phyloP scores from a whole-genome alignment of 2,329 filamentous ascomycete species.

The Cladosporium sp. region DNA sequence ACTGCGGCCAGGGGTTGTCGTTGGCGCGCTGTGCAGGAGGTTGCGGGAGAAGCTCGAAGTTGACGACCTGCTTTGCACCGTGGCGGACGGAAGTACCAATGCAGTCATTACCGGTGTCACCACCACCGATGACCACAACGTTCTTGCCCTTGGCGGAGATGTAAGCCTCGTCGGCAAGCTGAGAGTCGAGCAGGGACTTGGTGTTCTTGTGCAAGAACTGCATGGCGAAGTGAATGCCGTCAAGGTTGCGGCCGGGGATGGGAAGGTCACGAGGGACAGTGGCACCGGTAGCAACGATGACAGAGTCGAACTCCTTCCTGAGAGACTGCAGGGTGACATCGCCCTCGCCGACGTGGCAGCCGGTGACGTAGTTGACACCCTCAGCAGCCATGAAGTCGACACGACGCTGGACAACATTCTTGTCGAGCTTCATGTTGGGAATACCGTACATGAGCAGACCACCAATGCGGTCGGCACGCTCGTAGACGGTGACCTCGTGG shows the following conservation, averaged over 20 bases:
- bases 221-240: constrained; percentile 95
- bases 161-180: constrained; percentile 76
- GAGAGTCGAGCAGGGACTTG: constrained; percentile 91
- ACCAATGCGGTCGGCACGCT: constrained; percentile 84
- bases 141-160: constrained; percentile 95
- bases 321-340: constrained; percentile 65
- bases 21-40: constrained; percentile 83
- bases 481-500: constrained; percentile 83
- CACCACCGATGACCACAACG: constrained; percentile 93
- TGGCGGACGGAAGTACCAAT: constrained; percentile 95
- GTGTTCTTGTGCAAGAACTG: constrained; percentile 97
- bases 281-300: constrained; percentile 86
- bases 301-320: constrained; percentile 69
- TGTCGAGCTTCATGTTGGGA: constrained; percentile 99
- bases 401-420: constrained; percentile 91
- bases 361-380: constrained; percentile 76
- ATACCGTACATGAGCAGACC: constrained; percentile 98
- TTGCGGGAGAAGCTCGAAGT: constrained; percentile 93
- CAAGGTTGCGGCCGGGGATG: constrained; percentile 79
- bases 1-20: constrained; percentile 98
- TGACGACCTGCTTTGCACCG: constrained; percentile 90
- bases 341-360: constrained; percentile 70
- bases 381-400: constrained; percentile 92
- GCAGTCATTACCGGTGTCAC: constrained; percentile 96
- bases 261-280: constrained; percentile 90